A percentile compares a stretch with the other conserved stretches of the same genome.
Evolutionary conservation across 73 alveolate species (phyloP).

Genomic region (Symbiodinium pilosum): DNA sequence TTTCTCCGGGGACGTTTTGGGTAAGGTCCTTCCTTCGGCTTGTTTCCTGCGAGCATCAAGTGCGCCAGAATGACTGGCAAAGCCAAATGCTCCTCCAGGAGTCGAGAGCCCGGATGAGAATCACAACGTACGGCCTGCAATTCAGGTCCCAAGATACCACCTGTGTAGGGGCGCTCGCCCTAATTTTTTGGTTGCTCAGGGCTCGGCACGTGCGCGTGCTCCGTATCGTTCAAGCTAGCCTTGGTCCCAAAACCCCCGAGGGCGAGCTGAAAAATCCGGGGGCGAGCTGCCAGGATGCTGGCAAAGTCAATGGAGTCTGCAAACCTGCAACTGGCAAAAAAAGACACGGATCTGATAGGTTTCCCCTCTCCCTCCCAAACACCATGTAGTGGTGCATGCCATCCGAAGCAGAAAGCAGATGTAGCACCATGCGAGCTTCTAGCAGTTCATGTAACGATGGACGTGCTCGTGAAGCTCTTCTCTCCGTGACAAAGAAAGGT

Average conservation of each 20-base stretch:
- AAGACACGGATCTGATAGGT: neutral
- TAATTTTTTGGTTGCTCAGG: neutral
- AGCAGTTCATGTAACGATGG: too few relatives aligned
- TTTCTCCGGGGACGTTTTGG: conserved; percentile 51
- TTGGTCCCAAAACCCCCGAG: neutral
- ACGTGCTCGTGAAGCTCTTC: too few relatives aligned
- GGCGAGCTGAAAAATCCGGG: too few relatives aligned
- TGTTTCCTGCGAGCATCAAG: conserved; percentile 8
- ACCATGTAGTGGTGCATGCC: too few relatives aligned
- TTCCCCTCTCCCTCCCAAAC: too few relatives aligned
- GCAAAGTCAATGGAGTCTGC: conserved; percentile 76
- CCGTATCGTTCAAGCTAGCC: conserved; percentile 95
- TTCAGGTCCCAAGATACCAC: too few relatives aligned
- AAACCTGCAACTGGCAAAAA: too few relatives aligned
- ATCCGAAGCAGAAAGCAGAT: too few relatives aligned
- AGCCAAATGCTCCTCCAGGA: conserved; percentile 37
- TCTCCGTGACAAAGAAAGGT: too few relatives aligned
- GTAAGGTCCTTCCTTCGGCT: conserved; percentile 43
- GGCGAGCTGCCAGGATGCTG: too few relatives aligned
- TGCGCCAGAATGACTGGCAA: conserved; percentile 17
- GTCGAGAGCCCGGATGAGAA: conserved; percentile 97
- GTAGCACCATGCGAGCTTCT: too few relatives aligned
- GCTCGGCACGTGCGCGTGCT: conserved; percentile 96
- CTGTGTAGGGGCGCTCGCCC: too few relatives aligned
- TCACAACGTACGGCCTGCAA: conserved; percentile 96